Base-by-base conservation (phyloP, 805 yeast genomes). In the Scheffersomyces lignosus region DNA sequence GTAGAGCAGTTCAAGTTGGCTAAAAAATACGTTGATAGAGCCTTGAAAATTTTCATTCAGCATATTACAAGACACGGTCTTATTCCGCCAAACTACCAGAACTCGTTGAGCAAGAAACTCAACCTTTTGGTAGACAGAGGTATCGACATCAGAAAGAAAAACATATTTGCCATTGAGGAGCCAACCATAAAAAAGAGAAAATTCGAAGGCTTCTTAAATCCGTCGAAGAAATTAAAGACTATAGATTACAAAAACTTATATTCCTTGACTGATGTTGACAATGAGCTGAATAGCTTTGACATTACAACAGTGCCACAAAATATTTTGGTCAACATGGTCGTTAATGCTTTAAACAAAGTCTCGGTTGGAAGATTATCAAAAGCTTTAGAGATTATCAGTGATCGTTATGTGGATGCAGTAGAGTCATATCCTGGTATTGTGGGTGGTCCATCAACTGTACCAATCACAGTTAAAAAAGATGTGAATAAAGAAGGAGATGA, bases 251-350 rank as follows among this genome's bases (percentile, higher is more conserved):
- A 82, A 34, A 67, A 81, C 12, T 63, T 90, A 28, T 93, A 78
- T 56, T 77, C 82, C 18, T 70, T 91, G 40, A 81, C 84, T 10
- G 80, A 77, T 27, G 65, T 79, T 22, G 61, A 66, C 27, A 80
- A 82, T 51, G 81, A 81, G 33, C 64, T 87, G 40, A 73, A 78
- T 22, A 72, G 73, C 26, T 83, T 87, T 53, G 91, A 91, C 56
- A 76, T 87, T 37, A 71, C 87, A 2, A 64, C 77, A 7, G 64
- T 93, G 5, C 83, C 93, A 4, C 75, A 74, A 15, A 78, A 79
- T 34, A 69, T 83, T 1, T 73, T 89, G 38, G 73, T 73, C 15
- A 73, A 77, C 30, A 81, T 83, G 73, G 87, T 83, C 12, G 65
- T 77, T 38, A 75, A 77, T 1, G 88, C 96, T 0, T 66, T 93